A percentile compares a stretch with the other conserved stretches of the same genome.
Evolutionary conservation across 441 rosid genomes (phyloP).

Genomic region (Omphalea diandra): DNA sequence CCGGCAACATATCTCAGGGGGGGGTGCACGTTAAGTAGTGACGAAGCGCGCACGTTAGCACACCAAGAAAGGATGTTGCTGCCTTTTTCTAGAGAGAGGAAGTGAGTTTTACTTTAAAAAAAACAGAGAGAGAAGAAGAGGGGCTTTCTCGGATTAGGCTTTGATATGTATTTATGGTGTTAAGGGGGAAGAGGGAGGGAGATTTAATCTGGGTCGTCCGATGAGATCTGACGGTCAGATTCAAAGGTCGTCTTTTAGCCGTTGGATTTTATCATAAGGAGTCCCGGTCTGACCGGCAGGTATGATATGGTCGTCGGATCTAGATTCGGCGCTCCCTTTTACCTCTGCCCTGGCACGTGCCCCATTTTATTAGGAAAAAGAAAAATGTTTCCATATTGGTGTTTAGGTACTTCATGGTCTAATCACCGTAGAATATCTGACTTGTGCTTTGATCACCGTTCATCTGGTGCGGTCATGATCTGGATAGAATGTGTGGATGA

Average conservation of each 20-base stretch:
- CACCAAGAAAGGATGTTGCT: not conserved
- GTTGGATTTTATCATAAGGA: slow-evolving; percentile 45
- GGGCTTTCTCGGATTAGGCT: slow-evolving; percentile 37
- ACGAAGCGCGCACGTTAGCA: slow-evolving; percentile 34
- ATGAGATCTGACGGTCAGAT: slow-evolving; percentile 37
- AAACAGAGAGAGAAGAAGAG: slow-evolving; percentile 21
- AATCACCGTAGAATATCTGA: not conserved
- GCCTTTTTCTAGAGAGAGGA: not conserved
- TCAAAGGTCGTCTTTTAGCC: slow-evolving; percentile 24
- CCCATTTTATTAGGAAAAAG: slow-evolving; percentile 6
- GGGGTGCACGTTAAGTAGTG: slow-evolving; percentile 34
- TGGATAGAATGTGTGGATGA: not conserved
- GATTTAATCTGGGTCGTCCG: slow-evolving; percentile 51
- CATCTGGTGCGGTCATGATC: too few relatives aligned
- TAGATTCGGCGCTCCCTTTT: slow-evolving; percentile 38
- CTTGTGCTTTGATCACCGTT: too few relatives aligned
- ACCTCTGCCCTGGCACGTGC: slow-evolving; percentile 71
- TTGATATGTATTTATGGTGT: slow-evolving; percentile 36
- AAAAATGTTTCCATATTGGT: not conserved
- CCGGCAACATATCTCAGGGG: slow-evolving; percentile 47
- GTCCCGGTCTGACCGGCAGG: slow-evolving; percentile 49
- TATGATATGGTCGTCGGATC: slow-evolving; percentile 49
- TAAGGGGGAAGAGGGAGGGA: slow-evolving; percentile 23
- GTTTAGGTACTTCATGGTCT: not conserved
- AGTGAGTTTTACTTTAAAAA: too few relatives aligned